These are phyloP conservation scores for Neofusicoccum umdonicola DNA, from an alignment of 2,329 filamentous ascomycete species.

Conservation along the genomic window DNA sequence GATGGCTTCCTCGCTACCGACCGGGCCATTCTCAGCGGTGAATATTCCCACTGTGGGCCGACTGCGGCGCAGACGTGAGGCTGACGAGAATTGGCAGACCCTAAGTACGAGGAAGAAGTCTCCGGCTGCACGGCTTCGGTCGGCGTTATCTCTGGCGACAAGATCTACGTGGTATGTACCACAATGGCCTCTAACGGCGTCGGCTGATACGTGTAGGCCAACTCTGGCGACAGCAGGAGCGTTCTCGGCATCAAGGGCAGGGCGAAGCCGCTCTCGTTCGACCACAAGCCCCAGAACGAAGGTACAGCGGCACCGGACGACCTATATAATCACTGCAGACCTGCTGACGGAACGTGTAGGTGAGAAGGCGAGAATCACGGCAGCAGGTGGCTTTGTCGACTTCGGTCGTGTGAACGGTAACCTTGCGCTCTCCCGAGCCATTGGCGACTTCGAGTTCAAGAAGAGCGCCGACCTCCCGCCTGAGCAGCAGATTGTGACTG, in stretches of 20 bases:
- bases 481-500: conserved; percentile 98
- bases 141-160: conserved; percentile 81
- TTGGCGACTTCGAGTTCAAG: conserved; percentile 99
- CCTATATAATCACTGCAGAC: conserved; percentile 11
- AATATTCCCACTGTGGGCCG: conserved; percentile 9
- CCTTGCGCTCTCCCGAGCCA: conserved; percentile 90
- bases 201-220: conserved; percentile 62
- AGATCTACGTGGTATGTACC: conserved; percentile 86
- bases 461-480: conserved; percentile 95
- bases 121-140: conserved; percentile 97
- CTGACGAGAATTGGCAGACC: conserved; percentile 61
- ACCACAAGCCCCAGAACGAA: conserved; percentile 99
- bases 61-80: conserved; percentile 19
- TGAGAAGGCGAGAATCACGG: conserved; percentile 93
- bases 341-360: conserved; percentile 50
- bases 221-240: conserved; percentile 92
- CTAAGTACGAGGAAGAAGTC: conserved; percentile 95
- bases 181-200: neutral
- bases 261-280: conserved; percentile 96
- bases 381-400: conserved; percentile 95
- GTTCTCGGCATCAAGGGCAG: conserved; percentile 95
- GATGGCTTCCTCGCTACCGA: conserved; percentile 97
- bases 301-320: conserved; percentile 51
- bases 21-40: conserved; percentile 93
- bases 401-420: conserved; percentile 99